Evolutionary conservation across 176 grass and related monocot species (phyloP).

Genomic region (Oryza glaberrima): DNA sequence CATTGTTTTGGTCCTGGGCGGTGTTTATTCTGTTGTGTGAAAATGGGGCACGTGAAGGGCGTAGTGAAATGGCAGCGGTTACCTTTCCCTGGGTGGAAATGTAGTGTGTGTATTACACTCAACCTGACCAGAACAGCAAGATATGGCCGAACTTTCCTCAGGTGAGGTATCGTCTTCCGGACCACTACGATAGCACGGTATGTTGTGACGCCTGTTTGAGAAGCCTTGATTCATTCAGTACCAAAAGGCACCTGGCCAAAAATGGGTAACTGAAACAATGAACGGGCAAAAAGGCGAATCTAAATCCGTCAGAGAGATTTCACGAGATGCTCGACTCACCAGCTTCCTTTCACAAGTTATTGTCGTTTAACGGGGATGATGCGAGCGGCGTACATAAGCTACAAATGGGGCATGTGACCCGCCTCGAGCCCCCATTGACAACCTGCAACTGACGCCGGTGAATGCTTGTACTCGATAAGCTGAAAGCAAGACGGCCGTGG

Average conservation of each 20-base stretch:
- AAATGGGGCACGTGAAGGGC: not conserved
- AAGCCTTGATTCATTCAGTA: conserved; percentile 15
- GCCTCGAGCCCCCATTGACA: not conserved
- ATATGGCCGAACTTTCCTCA: not conserved
- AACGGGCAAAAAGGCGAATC: not conserved
- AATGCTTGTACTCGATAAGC: not conserved
- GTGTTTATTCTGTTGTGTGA: not conserved
- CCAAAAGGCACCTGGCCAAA: conserved; percentile 14
- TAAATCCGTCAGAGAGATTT: not conserved
- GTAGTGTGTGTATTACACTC: not conserved
- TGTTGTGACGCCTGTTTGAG: not conserved
- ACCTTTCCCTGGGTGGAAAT: not conserved
- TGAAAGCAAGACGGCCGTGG: not conserved
- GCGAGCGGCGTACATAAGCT: not conserved
- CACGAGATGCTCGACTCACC: not conserved
- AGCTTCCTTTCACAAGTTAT: conserved; percentile 8
- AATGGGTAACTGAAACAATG: not conserved
- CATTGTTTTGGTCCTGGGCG: not conserved
- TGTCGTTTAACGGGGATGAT: conserved; percentile 7
- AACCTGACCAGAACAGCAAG: not conserved
- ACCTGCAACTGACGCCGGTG: conserved; percentile 9
- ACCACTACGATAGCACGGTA: not conserved
- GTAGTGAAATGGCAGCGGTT: not conserved
- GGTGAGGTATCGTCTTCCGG: conserved; percentile 6
- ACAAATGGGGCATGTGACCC: not conserved